Base-by-base conservation (phyloP, 2,329 filamentous ascomycete genomes). In the Neodidymelliopsis sp. region DNA sequence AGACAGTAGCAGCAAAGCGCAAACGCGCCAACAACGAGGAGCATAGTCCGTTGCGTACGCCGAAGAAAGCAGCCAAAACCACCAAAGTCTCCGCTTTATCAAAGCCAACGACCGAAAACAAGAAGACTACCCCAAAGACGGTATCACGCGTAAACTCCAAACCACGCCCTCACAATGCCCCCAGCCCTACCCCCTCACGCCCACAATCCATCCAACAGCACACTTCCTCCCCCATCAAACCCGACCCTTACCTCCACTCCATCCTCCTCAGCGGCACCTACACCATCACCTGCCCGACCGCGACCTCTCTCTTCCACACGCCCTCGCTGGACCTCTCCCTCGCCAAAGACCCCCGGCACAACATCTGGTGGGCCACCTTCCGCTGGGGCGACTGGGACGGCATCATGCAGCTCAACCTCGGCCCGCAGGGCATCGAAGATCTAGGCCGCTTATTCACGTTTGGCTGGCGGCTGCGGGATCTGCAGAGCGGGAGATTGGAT, bases 291-390 rank as follows among this genome's bases (percentile, higher is more conserved):
- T 74, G 65, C 35, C 41, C 47, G 4, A 73, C 18, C 66, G 45
- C 39, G 11, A 28, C 8, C 24, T 30, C 29, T 10, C 27, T 10
- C 5, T 48, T 47, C 23, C 9, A 75, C 4, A 23, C 38, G 16
- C 55, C 56, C 2, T 57, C 78, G 8, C 64, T 75, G 29, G 62
- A 78, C 12, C 75, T 75, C 2, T 69, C 78, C 1, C 49, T 60
- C 25, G 40, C 31, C 28, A 24, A 10, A 2, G 51, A 62, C 22
- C 3, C 34, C 23, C 6, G 31, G 2, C 66, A 65, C 12, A 73
- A 73, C 10, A 63, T 60, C 4, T 71, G 81, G 6, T 82, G 80
- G 79, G 78, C 75, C 0, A 61, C 54, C 1, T 81, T 82, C 53
- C 67, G 76, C 31, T 66, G 80, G 4, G 75, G 74, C 0, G 44